phyloP scores from a whole-genome alignment of 108 stramenopile genomes.

The Schizochytrium sp. region DNA sequence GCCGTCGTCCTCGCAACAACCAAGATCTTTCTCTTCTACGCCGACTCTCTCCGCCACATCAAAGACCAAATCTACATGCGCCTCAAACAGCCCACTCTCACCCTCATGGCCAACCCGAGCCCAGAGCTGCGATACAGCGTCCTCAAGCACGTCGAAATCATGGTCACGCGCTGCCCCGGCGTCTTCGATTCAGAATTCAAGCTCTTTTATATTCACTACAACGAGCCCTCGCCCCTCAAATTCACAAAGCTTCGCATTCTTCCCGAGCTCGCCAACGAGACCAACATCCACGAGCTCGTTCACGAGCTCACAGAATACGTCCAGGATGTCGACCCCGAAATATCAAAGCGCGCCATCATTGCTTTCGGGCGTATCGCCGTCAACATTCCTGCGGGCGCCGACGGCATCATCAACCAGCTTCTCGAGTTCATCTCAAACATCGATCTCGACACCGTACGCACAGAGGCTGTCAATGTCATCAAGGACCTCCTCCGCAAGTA shows the following conservation, averaged over 20 bases:
- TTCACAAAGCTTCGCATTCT: constrained; percentile 82
- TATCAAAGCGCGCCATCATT: constrained; percentile 73
- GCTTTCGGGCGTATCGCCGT: constrained; percentile 80
- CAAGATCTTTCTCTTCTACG: constrained; percentile 74
- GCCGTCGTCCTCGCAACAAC: constrained; percentile 88
- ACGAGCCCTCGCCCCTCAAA: constrained; percentile 88
- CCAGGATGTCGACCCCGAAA: constrained; percentile 61
- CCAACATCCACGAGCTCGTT: constrained; percentile 82
- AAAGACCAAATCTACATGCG: constrained; percentile 75
- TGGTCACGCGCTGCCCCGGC: constrained; percentile 81
- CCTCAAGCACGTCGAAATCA: constrained; percentile 79
- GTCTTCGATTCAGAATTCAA: constrained; percentile 93
- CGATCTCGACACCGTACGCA: constrained; percentile 67
- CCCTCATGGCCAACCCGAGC: constrained; percentile 70
- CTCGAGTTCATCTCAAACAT: constrained; percentile 77
- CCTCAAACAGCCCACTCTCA: constrained; percentile 87
- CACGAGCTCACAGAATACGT: constrained; percentile 88
- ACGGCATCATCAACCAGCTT: constrained; percentile 70
- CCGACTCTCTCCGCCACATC: constrained; percentile 68
- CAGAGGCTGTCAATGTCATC: constrained; percentile 72
- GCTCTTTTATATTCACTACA: constrained; percentile 87
- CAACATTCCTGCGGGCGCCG: constrained; percentile 63
- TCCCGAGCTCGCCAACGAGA: constrained; percentile 73
- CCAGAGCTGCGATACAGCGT: constrained; percentile 77
- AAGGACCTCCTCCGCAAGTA: constrained; percentile 69